Conservation (phyloP, 73 alveolate genomes). For the Diophrys sp. region DNA sequence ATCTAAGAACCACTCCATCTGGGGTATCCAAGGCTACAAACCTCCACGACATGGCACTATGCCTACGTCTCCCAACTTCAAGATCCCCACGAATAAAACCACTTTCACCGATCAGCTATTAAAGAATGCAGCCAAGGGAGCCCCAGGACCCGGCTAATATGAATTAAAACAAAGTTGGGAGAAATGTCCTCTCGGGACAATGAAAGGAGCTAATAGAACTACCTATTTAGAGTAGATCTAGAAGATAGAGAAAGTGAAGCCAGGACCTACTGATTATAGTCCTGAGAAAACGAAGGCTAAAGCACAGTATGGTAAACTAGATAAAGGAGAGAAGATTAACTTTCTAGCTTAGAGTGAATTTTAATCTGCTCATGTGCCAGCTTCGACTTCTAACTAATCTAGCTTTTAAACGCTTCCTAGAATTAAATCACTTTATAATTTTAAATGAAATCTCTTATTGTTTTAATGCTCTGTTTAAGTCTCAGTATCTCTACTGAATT, state of each 20-base stretch:
- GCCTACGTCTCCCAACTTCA: not conserved
- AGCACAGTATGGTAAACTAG: not conserved
- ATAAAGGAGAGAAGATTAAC: not conserved
- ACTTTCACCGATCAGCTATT: not conserved
- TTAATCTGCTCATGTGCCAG: not conserved
- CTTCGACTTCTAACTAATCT: not conserved
- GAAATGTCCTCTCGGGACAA: not conserved
- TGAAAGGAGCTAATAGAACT: slow-evolving; percentile 7
- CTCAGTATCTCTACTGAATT: too few species aligned
- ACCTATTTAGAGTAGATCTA: not conserved
- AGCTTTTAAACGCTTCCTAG: not conserved
- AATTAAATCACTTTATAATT: too few species aligned
- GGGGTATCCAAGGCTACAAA: slow-evolving; percentile 7
- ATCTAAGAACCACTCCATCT: not conserved
- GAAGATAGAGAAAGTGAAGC: not conserved
- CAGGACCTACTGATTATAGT: slow-evolving; percentile 6
- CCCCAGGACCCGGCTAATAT: not conserved
- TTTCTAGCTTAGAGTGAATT: not conserved
- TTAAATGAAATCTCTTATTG: too few species aligned
- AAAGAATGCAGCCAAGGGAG: not conserved
- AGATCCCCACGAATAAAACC: not conserved
- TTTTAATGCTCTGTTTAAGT: too few species aligned
- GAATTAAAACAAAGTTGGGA: not conserved
- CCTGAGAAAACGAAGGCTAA: slow-evolving; percentile 1
- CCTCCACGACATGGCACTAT: not conserved